These are phyloP conservation scores for Paxillus rubicundulus DNA, from an alignment of 768 basidiomycete species.

Conservation along the genomic window DNA sequence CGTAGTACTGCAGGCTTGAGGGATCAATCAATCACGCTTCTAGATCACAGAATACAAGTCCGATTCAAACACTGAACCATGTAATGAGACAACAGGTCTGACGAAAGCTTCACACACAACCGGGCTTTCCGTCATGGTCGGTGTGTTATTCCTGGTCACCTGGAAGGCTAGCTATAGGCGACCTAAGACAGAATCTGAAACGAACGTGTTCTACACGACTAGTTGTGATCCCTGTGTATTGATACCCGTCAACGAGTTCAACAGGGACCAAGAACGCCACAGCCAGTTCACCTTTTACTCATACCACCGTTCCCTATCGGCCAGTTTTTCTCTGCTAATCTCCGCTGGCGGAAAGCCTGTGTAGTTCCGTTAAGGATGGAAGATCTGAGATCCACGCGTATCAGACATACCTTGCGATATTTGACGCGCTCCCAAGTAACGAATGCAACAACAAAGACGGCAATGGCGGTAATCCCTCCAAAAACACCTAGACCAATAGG, in stretches of 20 bases:
- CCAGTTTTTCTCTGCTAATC: constrained; percentile 62
- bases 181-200: constrained; percentile 10
- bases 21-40: not conserved
- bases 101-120: not conserved
- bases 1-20: too few species aligned
- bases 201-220: not conserved
- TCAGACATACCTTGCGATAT: constrained; percentile 68
- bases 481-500: constrained; percentile 84
- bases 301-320: constrained; percentile 61
- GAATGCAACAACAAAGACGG: constrained; percentile 74
- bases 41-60: not conserved
- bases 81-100: not conserved
- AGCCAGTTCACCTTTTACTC: constrained; percentile 23
- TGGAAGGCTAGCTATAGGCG: not conserved
- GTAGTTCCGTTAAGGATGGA: constrained; percentile 4
- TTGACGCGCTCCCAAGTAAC: constrained; percentile 87
- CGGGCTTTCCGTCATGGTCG: not conserved
- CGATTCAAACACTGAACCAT: not conserved
- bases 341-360: constrained; percentile 73
- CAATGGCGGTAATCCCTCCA: constrained; percentile 82
- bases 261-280: not conserved
- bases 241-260: not conserved
- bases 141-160: not conserved
- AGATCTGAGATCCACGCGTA: constrained; percentile 1
- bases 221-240: not conserved